Evolutionary conservation across 768 basidiomycete species (phyloP), one percentile per base, ranked within the genome.

Genomic region (Coprinellus aureogranulatus): DNA sequence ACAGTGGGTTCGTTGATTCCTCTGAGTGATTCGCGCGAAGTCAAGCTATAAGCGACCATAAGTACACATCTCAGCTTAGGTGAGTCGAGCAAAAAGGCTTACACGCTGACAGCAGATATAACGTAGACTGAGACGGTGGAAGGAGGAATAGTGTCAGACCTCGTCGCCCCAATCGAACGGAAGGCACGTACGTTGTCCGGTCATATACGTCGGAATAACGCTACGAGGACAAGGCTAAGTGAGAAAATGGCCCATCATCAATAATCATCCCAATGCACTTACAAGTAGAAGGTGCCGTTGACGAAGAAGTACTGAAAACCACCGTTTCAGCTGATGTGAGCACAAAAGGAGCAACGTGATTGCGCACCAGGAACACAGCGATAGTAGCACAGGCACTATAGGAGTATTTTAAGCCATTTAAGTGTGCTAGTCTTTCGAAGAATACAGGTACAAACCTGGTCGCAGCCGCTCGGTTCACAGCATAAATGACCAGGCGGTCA

Each of bases 81-180:
- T 8, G 20, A 22, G 20, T n/a, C n/a, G n/a, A n/a, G 41, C 8
- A 44, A n/a, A 44, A n/a, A 6, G 41, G 34, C 56, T 41, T 52
- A 57, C 56, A 57, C 50, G 49, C 49, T 57, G 10, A 57, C 56
- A 4, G 41, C 56, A 2, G 56, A 57, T 18, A 57, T 52, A 14
- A 57, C 49, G 41, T 57, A 57, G 37, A 57, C 55, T 56, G 48
- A 3, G n/a, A 16, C 22, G 28, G 23, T 1, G 20, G 11, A 22
- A 12, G 3, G 20, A 27, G 14, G 20, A 14, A n/a, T 22, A 12
- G 31, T 16, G 1, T 28, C 8, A 44, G 41, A 3, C n/a, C 14
- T 14, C 6, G 20, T 31, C 27, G 9, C 12, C 11, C 18, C 26
- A 42, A 14, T 6, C 6, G 34, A 34, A 14, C 6, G 34, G 25